A percentile compares a stretch with the other conserved stretches of the same genome.
phyloP scores from a whole-genome alignment of 345 rosid genomes.

The Boechera divaricarpa region DNA sequence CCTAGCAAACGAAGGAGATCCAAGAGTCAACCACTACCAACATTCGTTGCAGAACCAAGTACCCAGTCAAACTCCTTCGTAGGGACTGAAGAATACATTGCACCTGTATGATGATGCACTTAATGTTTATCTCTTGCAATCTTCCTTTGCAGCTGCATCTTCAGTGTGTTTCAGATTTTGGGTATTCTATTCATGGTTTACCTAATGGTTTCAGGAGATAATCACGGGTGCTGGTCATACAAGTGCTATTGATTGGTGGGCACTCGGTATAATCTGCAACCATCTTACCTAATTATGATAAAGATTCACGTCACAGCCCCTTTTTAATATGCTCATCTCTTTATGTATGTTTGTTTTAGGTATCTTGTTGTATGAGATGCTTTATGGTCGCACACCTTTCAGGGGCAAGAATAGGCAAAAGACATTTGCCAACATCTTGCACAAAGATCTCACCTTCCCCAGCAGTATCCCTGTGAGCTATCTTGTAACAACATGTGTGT shows the following conservation, averaged over 20 bases:
- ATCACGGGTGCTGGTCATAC: slow-evolving; percentile 91
- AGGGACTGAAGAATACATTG: slow-evolving; percentile 97
- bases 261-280: slow-evolving; percentile 68
- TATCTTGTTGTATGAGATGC: slow-evolving; percentile 91
- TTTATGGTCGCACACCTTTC: slow-evolving; percentile 97
- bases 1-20: slow-evolving; percentile 69
- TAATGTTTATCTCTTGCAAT: slow-evolving; percentile 15
- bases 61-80: slow-evolving; percentile 88
- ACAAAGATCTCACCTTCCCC: slow-evolving; percentile 94
- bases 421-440: slow-evolving; percentile 92
- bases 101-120: slow-evolving; percentile 70
- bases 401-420: slow-evolving; percentile 96
- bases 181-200: background rate
- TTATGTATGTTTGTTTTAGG: slow-evolving; percentile 54
- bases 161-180: background rate
- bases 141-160: background rate
- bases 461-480: slow-evolving; percentile 84
- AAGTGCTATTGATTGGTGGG: slow-evolving; percentile 97
- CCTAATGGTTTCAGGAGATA: slow-evolving; percentile 71
- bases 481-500: slow-evolving; percentile 20
- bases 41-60: slow-evolving; percentile 87
- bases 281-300: background rate
- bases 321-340: background rate
- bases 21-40: slow-evolving; percentile 70
- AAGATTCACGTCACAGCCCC: background rate